A percentile compares a stretch with the other conserved stretches of the same genome.
Conservation (phyloP, 768 basidiomycete species). For the Agaricus bisporus region DNA sequence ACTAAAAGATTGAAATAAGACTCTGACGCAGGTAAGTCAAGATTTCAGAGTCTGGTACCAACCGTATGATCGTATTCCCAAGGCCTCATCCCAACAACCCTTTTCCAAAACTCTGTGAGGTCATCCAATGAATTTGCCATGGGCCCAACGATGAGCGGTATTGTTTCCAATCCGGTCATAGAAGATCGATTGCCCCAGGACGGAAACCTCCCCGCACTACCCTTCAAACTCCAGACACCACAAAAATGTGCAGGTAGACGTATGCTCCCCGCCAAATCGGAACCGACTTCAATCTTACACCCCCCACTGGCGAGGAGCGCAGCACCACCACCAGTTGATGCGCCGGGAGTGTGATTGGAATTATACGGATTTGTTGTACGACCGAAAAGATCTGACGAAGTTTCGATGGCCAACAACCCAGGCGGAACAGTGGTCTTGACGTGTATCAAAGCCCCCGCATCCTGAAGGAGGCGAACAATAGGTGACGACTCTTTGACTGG, state of each 20-base stretch:
- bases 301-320: conserved; percentile 63
- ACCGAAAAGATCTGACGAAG: conserved; percentile 56
- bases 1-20: conserved; percentile 22
- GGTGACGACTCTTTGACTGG: conserved; percentile 46
- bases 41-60: conserved; percentile 12
- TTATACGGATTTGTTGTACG: conserved; percentile 60
- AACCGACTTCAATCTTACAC: conserved; percentile 62
- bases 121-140: conserved; percentile 60
- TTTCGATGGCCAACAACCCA: conserved; percentile 51
- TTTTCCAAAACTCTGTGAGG: conserved; percentile 60
- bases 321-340: conserved; percentile 65
- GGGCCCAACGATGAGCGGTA: conserved; percentile 49
- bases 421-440: conserved; percentile 59
- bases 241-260: conserved; percentile 71
- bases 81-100: conserved; percentile 52
- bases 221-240: conserved; percentile 61
- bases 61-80: conserved; percentile 65
- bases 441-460: conserved; percentile 58
- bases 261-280: conserved; percentile 70
- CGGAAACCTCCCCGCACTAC: conserved; percentile 53
- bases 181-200: conserved; percentile 39
- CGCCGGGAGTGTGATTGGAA: conserved; percentile 45
- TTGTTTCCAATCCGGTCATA: conserved; percentile 50
- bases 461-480: conserved; percentile 49
- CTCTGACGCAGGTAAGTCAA: no score